Evolutionary conservation across 345 rosid species (phyloP), one percentile per base, ranked within the genome.

Genomic region (Trapa bicornis): DNA sequence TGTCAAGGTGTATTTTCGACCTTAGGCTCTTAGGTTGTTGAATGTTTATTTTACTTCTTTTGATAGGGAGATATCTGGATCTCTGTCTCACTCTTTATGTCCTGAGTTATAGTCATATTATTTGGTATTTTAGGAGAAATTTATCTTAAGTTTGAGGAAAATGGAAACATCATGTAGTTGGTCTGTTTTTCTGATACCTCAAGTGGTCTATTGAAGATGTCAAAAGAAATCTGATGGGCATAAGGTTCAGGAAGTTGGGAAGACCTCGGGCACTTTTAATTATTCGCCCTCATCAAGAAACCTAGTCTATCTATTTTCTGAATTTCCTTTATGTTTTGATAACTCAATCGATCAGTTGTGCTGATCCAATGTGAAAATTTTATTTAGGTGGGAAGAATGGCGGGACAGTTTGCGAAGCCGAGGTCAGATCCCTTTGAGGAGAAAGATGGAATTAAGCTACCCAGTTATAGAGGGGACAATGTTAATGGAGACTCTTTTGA

Each of bases 321-420:
- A 58, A 9, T 32, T 58, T 32, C 7, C 35, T 32, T 8, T 57
- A 41, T 4, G n/a, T 52, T 57, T 32, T 58, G 47, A 63, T 6
- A 63, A 0, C 6, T 37, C 11, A 6, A 11, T 37, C 6, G 45
- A 37, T 37, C 38, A 5, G 15, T 63, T 41, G 22, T 14, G 66
- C 14, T 14, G 35, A 36, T 22, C 22, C 9, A 14, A 17, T 6
- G 2, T 37, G 13, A 14, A 41, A 63, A 15, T 3, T 41, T 8
- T 43, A 9, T 70, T 32, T 62, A 80, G 83, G 83, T 77, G 32
- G 83, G 83, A 45, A 74, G 80, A 74, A 79, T 79, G 82, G 82
- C 82, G 0, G 82, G 82, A 54, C 82, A 79, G 15, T 79, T 79
- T 69, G 83, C 80, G 16, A 76, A 76, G 76, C 83, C 83, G 6